These are phyloP conservation scores for Aegilops tauschii DNA, from an alignment of 176 grass and related monocot genomes.

Conservation along the genomic window DNA sequence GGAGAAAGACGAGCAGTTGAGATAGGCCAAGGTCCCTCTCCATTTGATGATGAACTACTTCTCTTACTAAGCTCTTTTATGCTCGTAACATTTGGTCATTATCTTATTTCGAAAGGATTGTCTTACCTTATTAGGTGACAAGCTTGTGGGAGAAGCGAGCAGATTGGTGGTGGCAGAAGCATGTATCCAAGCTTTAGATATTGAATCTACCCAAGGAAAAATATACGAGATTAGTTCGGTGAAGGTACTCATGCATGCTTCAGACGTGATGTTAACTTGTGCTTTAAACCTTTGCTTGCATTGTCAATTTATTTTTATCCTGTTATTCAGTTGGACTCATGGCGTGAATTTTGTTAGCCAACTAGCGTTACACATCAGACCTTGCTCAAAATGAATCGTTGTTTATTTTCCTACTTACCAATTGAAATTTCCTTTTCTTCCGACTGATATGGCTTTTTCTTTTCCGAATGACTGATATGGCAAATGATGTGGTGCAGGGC, in stretches of 20 bases:
- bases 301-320: background rate
- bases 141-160: constrained; percentile 91
- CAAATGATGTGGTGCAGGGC: constrained; percentile 49
- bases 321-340: background rate
- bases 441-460: background rate
- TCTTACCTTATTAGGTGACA: constrained; percentile 53
- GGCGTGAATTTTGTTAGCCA: background rate
- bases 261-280: background rate
- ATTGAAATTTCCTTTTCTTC: background rate
- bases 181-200: constrained; percentile 90
- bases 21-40: constrained; percentile 65
- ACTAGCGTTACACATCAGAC: background rate
- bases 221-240: constrained; percentile 94
- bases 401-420: background rate
- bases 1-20: constrained; percentile 83
- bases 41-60: background rate
- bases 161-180: constrained; percentile 96
- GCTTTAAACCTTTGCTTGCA: background rate
- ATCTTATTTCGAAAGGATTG: background rate
- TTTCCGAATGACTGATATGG: background rate
- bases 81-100: background rate
- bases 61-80: background rate
- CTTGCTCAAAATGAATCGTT: background rate
- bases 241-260: constrained; percentile 50
- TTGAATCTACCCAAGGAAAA: constrained; percentile 76